Conservation (phyloP, 116 monocot species). For the Dioscorea cayenensis region DNA sequence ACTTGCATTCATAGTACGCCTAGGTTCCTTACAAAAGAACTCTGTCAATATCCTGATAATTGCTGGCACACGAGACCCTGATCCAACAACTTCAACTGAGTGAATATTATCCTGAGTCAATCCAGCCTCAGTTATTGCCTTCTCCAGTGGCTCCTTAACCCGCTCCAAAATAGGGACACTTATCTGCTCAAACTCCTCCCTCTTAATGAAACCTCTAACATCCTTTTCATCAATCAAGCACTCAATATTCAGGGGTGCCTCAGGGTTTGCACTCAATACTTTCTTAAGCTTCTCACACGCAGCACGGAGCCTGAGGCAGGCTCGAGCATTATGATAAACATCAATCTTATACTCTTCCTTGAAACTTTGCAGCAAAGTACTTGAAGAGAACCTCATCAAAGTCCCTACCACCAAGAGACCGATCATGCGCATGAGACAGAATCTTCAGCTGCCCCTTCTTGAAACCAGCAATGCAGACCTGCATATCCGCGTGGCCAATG, state of each 20-base stretch:
- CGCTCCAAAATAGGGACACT: conserved; percentile 29
- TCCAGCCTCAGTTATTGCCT: conserved; percentile 26
- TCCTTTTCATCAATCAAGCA: conserved; percentile 52
- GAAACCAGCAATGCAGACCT: conserved; percentile 40
- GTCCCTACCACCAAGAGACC: conserved; percentile 48
- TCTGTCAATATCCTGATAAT: conserved; percentile 32
- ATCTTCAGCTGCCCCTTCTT: conserved; percentile 31
- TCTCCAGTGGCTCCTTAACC: conserved; percentile 35
- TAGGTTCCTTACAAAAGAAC: conserved; percentile 42
- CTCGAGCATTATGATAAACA: conserved; percentile 37
- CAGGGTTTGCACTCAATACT: conserved; percentile 40
- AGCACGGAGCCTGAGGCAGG: conserved; percentile 29
- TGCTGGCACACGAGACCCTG: conserved; percentile 55
- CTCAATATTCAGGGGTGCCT: conserved; percentile 39
- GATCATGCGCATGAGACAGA: conserved; percentile 29
- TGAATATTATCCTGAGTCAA: conserved; percentile 25
- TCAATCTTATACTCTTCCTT: conserved; percentile 42
- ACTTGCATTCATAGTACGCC: conserved; percentile 49
- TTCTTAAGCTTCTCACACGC: conserved; percentile 58
- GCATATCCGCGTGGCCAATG: conserved; percentile 50
- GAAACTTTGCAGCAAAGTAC: conserved; percentile 36
- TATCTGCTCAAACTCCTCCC: conserved; percentile 45
- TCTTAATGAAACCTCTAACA: conserved; percentile 42
- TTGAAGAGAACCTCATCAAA: conserved; percentile 54
- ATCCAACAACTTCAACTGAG: conserved; percentile 60